Conservation (phyloP, 2,329 filamentous ascomycete genomes). For the Stachybotrys echinatus region DNA sequence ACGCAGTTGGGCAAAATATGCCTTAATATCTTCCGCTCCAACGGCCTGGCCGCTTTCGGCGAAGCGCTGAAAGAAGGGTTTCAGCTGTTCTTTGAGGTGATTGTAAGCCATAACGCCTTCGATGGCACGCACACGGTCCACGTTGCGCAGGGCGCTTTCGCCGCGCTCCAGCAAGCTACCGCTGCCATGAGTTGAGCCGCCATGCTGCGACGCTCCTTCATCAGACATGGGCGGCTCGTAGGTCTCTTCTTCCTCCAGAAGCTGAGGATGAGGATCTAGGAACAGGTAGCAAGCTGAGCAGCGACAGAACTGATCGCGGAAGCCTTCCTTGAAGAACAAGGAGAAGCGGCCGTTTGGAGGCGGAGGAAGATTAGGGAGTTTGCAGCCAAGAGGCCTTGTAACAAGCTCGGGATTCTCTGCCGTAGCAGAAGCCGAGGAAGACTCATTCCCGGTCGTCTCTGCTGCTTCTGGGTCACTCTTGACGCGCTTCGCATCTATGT, state of each 20-base stretch:
- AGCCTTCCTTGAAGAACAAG: constrained; percentile 74
- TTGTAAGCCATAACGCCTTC: constrained; percentile 99
- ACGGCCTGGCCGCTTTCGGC: constrained; percentile 86
- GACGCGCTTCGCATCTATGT: constrained; percentile 43
- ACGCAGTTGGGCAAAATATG: constrained; percentile 88
- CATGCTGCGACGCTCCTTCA: constrained; percentile 47
- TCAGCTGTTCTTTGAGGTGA: constrained; percentile 91
- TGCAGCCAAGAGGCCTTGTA: constrained; percentile 40
- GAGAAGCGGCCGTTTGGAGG: constrained; percentile 60
- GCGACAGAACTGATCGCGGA: constrained; percentile 77
- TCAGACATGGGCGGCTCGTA: constrained; percentile 89
- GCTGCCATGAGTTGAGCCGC: constrained; percentile 60
- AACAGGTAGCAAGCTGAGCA: constrained; percentile 75
- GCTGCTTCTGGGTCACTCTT: constrained; percentile 34
- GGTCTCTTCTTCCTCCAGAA: constrained; percentile 88
- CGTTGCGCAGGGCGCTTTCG: constrained; percentile 83
- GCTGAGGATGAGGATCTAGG: constrained; percentile 66
- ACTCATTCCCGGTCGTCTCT: background rate
- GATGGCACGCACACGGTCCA: constrained; percentile 89
- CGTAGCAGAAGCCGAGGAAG: constrained; percentile 12
- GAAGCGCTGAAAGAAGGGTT: constrained; percentile 88
- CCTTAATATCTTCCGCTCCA: constrained; percentile 91
- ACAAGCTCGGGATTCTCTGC: constrained; percentile 4
- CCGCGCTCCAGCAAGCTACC: constrained; percentile 85
- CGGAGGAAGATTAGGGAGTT: constrained; percentile 52